Evolutionary conservation across 2,329 filamentous ascomycete genomes (phyloP), one percentile per base, ranked within the genome.

Genomic region (Tolypocladium amazonense): DNA sequence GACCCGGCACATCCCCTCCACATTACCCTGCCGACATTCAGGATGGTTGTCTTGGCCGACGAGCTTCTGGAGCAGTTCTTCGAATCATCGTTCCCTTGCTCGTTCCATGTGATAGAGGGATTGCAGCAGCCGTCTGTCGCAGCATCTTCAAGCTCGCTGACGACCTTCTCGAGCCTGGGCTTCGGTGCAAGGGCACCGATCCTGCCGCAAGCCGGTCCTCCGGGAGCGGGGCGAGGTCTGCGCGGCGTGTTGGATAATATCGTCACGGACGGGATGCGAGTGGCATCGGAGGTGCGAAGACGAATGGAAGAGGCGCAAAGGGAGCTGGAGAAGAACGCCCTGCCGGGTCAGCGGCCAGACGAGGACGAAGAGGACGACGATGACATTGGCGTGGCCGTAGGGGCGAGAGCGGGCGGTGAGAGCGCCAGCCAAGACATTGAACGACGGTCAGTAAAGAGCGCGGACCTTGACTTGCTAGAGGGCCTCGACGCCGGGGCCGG

Each of bases 11-110:
- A 96, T 64, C 94, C 94, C 8, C 82, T 99, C 0, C 89, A 97
- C 71, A 97, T 99, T 69, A 97, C 94, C 0, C 82, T 99, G 1
- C 94, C 94, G 1, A 99, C 94, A 0, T 99, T 99, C 81, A 88
- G 94, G 65, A 99, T 99, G 94, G 92, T 99, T 4, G 90, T 99
- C 12, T 84, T 99, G 9, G 94, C 94, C 52, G 94, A 99, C 69
- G 94, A 99, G 72, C 82, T 95, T 0, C 84, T 99, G 7, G 93
- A 99, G 69, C 90, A 95, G 66, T 99, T 99, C 76, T 99, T 99
- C 71, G 94, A 99, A 75, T 90, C 90, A 0, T 95, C 92, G 47
- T 97, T 97, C 76, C 91, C 93, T 0, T 86, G 89, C 57, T 96
- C 92, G 1, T 95, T 99, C 82, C 91, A 90, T 68, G 86, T 97